A percentile compares a stretch with the other conserved stretches of the same genome.
Evolutionary conservation across 441 rosid genomes (phyloP).

Genomic region (Mallotus japonicus): DNA sequence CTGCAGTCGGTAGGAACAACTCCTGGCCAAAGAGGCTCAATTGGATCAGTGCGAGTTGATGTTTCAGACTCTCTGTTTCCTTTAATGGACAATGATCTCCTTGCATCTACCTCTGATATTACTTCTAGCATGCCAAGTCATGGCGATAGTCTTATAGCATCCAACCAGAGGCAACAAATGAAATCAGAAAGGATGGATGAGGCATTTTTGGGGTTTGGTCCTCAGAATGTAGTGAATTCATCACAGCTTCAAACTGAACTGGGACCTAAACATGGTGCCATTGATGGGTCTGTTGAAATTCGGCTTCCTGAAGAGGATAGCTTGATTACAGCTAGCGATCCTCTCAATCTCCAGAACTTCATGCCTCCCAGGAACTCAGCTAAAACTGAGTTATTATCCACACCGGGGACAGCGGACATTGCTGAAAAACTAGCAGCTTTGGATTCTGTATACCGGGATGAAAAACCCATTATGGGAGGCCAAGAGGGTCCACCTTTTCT

Average conservation of each 20-base stretch:
- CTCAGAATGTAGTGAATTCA: constrained; percentile 41
- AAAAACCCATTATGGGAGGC: constrained; percentile 48
- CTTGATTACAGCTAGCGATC: constrained; percentile 38
- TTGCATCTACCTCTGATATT: constrained; percentile 32
- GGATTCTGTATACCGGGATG: constrained; percentile 54
- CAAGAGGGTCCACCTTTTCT: constrained; percentile 50
- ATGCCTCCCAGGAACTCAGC: constrained; percentile 40
- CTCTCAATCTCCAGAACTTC: constrained; percentile 40
- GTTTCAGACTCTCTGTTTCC: constrained; percentile 41
- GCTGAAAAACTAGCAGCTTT: constrained; percentile 62
- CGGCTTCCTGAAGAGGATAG: constrained; percentile 63
- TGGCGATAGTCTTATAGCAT: constrained; percentile 39
- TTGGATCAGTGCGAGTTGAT: constrained; percentile 43
- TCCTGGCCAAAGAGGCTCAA: constrained; percentile 38
- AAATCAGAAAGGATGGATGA: constrained; percentile 49
- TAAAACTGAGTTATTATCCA: constrained; percentile 44
- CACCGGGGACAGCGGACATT: constrained; percentile 44
- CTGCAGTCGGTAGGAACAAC: constrained; percentile 79
- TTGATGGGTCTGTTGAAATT: constrained; percentile 33
- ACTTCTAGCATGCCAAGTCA: constrained; percentile 36
- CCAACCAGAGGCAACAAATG: constrained; percentile 40
- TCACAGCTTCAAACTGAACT: constrained; percentile 41
- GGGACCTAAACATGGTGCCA: constrained; percentile 44
- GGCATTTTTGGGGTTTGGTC: constrained; percentile 44
- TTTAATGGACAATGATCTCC: constrained; percentile 33